A percentile compares a stretch with the other conserved stretches of the same genome.
Evolutionary conservation across 2,329 filamentous ascomycete species (phyloP).

Genomic region (Falciphora oryzae): DNA sequence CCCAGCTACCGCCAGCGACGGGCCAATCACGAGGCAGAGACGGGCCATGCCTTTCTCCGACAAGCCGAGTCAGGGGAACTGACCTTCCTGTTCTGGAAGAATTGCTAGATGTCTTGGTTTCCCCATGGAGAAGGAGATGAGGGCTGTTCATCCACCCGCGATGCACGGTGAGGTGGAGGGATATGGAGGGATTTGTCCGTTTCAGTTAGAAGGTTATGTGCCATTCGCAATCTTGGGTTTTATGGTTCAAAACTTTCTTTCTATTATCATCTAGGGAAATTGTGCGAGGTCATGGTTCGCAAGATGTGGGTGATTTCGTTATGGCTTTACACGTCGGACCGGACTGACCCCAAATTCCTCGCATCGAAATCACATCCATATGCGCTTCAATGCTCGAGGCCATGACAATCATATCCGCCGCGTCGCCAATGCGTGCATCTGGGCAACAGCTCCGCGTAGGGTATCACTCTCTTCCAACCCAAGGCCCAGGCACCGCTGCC

Average conservation of each 20-base stretch:
- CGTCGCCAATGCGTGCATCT: no score
- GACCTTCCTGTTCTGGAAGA: neutral
- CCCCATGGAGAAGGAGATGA: neutral
- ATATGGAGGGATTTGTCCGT: neutral
- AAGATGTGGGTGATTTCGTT: no score
- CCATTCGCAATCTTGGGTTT: neutral
- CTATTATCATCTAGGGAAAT: no score
- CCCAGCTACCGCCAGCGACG: no score
- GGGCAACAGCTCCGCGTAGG: no score
- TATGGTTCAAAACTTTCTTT: no score
- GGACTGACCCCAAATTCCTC: no score
- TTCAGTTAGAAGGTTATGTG: neutral
- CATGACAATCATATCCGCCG: no score
- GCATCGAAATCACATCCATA: neutral
- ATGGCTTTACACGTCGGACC: no score
- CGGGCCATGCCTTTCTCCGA: neutral
- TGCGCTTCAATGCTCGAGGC: no score
- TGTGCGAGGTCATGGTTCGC: neutral
- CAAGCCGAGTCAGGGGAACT: neutral
- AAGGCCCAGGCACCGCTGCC: neutral
- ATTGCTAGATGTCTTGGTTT: neutral
- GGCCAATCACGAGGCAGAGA: neutral
- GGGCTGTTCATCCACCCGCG: neutral
- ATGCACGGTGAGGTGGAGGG: neutral
- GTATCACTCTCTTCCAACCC: neutral